phyloP scores from a whole-genome alignment of 2,329 filamentous ascomycete genomes.

The Arthrobotrys iridis region DNA sequence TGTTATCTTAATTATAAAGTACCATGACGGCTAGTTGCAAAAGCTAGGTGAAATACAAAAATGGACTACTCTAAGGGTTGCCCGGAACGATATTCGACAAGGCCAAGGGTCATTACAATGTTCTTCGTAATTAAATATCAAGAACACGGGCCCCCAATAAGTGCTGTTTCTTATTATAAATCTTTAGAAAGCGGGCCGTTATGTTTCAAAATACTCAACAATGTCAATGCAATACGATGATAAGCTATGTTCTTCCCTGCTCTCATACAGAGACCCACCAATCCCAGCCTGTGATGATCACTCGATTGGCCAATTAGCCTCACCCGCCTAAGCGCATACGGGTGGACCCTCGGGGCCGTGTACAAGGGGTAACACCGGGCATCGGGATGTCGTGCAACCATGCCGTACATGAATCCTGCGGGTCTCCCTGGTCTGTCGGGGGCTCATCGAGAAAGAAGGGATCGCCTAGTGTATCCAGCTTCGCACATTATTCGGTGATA shows the following conservation, averaged over 20 bases:
- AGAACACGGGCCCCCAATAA: neutral
- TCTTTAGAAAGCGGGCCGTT: neutral
- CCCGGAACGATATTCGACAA: neutral
- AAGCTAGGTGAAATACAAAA: neutral
- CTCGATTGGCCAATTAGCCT: conserved; percentile 18
- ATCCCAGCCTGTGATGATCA: conserved; percentile 23
- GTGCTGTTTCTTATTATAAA: conserved; percentile 10
- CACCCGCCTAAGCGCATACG: conserved; percentile 2
- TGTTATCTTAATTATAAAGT: neutral
- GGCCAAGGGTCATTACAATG: neutral
- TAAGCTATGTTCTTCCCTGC: neutral
- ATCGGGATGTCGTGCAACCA: conserved; percentile 54
- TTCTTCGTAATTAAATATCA: neutral
- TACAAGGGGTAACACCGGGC: conserved; percentile 30
- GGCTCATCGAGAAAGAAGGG: conserved; percentile 5
- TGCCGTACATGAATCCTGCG: conserved; percentile 18
- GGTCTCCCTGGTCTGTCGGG: conserved; percentile 10
- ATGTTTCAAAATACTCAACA: neutral
- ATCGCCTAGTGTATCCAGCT: conserved; percentile 1
- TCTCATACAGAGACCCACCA: conserved; percentile 12
- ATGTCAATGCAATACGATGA: neutral
- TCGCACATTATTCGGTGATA: conserved; percentile 16
- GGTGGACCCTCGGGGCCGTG: conserved; percentile 29
- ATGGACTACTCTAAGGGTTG: neutral
- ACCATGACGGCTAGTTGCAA: neutral